phyloP scores from a whole-genome alignment of 768 basidiomycete genomes.

The Tubosaeta sp. region DNA sequence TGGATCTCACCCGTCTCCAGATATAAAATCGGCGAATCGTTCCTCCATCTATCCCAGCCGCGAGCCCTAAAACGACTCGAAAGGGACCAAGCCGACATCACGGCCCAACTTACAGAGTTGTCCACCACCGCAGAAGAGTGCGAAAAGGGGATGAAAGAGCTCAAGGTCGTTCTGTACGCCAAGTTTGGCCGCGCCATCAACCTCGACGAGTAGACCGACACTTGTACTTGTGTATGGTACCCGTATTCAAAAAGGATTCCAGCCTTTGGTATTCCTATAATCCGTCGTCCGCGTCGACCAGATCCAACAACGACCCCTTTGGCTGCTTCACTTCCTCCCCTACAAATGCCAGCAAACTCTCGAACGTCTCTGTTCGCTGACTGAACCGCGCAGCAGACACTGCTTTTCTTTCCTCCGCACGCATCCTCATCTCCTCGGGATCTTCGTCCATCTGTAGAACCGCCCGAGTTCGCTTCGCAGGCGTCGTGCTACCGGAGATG shows the following conservation, averaged over 20 bases:
- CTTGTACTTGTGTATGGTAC: not conserved
- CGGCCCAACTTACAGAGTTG: conserved; percentile 49
- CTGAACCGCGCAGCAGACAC: conserved; percentile 49
- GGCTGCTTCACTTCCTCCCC: conserved; percentile 66
- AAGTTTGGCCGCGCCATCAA: conserved; percentile 95
- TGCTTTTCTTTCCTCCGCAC: conserved; percentile 28
- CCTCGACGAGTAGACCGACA: conserved; percentile 60
- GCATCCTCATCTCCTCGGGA: conserved; percentile 20
- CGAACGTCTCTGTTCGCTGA: conserved; percentile 69
- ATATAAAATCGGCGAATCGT: conserved; percentile 88
- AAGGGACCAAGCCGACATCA: conserved; percentile 59
- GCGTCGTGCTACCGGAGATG: not conserved
- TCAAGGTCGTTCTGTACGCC: conserved; percentile 78
- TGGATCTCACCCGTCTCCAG: conserved; percentile 64
- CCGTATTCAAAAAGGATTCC: not conserved
- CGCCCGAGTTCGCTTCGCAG: conserved; percentile 19
- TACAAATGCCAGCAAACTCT: conserved; percentile 60
- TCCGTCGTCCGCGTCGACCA: conserved; percentile 44
- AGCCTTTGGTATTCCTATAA: conserved; percentile 12
- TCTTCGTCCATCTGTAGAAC: conserved; percentile 29
- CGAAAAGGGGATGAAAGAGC: conserved; percentile 71
- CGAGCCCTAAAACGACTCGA: conserved; percentile 71
- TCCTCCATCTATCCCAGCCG: conserved; percentile 70
- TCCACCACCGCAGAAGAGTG: conserved; percentile 55
- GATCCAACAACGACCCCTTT: conserved; percentile 53